Conservation (phyloP, 2,329 filamentous ascomycete genomes). For the Calonectria pseudoreteaudii region DNA sequence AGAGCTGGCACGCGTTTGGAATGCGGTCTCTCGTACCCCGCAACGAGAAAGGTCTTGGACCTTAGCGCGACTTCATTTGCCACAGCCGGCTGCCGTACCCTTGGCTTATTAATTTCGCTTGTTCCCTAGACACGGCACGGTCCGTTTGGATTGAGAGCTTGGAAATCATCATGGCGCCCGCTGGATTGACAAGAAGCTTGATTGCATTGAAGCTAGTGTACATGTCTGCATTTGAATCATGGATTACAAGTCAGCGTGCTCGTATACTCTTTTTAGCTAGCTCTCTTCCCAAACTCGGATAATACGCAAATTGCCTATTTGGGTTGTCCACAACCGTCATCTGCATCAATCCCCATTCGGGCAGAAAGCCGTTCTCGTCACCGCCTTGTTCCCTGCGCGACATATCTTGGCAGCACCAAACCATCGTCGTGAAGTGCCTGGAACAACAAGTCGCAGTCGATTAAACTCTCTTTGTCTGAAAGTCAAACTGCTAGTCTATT, state of each 20-base stretch:
- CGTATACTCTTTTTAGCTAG: neutral
- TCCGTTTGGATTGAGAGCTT: neutral
- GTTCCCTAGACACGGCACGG: neutral
- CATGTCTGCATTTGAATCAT: neutral
- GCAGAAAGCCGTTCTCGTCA: neutral
- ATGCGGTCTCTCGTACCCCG: conserved; percentile 3
- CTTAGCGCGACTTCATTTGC: neutral
- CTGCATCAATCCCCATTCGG: neutral
- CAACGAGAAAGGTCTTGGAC: neutral
- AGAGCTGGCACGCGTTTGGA: neutral
- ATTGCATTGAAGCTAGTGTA: neutral
- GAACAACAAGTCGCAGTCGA: neutral
- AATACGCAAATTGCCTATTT: neutral
- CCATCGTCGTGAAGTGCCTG: neutral
- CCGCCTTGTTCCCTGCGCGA: neutral
- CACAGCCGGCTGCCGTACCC: neutral
- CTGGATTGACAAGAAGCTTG: neutral
- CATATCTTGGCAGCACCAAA: neutral
- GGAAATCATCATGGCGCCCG: neutral
- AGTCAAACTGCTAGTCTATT: neutral
- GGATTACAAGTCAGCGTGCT: neutral
- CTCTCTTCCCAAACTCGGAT: too few species aligned
- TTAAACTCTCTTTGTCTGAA: too few species aligned
- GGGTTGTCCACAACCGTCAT: neutral
- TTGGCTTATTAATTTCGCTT: conserved; percentile 2